Evolutionary conservation across 73 alveolate species (phyloP), one percentile per base, ranked within the genome.

Genomic region (Effrenium voratum): DNA sequence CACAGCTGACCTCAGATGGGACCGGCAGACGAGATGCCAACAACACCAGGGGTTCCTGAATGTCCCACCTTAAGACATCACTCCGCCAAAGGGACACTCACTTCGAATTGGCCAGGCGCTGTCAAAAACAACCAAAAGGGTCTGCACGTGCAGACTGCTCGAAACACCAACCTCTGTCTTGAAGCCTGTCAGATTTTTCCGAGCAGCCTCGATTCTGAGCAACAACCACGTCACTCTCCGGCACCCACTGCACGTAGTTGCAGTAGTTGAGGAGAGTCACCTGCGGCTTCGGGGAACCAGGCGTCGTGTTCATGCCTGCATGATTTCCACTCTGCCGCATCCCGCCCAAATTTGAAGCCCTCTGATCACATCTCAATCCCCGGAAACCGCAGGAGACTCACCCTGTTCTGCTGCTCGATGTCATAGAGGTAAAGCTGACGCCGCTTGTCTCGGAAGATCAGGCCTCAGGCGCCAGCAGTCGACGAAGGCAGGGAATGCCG

Each of bases 211-310:
- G 99, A 99, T 99, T 99, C 99, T 99, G 99, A 24, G 99, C 99
- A 34, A 99, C 99, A 40, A 99, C 99, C 63, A 99, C 99, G 99
- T 99, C 99, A 49, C 99, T 99, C 96, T 99, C 99, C 28, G 99
- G 99, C 68, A 99, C 99, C 99, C 99, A 99, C 99, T 99, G 99
- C 79, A 99, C 99, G 93, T 99, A 99, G 77, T 99, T 99, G 99
- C 99, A 99, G 99, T 99, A 99, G 99, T 99, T 99, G 46, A 99
- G 99, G 80, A 99, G 99, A 22, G 99, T 99, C 55, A 99, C 99
- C 99, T 99, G 99, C 44, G 19, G 63, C 26, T 8, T 52, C 19
- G 63, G 19, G 8, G 63, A 52, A 52, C 8, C 63, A 52, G 63
- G 26, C 63, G 63, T 52, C 19, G 8, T 52, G 8, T 30, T 57